Evolutionary conservation across 306 rosid genomes (phyloP).

Genomic region (Lathyrus tuberosus): DNA sequence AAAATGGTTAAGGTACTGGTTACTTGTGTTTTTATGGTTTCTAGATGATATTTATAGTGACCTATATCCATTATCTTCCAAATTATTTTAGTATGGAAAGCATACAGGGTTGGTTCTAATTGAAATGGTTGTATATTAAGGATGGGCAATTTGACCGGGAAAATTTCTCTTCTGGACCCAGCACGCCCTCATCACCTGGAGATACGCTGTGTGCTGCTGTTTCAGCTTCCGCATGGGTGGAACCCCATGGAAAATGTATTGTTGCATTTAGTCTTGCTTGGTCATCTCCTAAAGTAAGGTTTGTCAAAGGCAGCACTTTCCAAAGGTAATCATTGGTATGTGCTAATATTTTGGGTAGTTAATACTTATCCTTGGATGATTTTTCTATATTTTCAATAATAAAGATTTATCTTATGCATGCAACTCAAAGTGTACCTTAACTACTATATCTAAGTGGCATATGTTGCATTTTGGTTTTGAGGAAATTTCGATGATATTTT

Average conservation of each 20-base stretch:
- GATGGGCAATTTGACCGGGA: constrained; percentile 90
- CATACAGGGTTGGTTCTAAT: too few relatives aligned
- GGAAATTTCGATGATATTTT: too few relatives aligned
- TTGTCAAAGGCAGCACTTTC: constrained; percentile 83
- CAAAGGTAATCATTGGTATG: constrained; percentile 61
- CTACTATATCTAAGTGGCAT: too few relatives aligned
- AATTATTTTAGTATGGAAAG: too few relatives aligned
- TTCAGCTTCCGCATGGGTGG: constrained; percentile 96
- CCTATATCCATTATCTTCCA: too few relatives aligned
- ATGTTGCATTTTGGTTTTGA: too few relatives aligned
- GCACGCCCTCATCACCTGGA: constrained; percentile 87
- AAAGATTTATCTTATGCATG: too few relatives aligned
- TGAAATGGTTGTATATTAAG: constrained; percentile 48
- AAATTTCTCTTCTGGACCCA: constrained; percentile 78
- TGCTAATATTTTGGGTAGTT: constrained; percentile 17
- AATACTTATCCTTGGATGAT: constrained; percentile 35
- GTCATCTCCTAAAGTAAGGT: constrained; percentile 96
- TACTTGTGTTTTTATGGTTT: too few relatives aligned
- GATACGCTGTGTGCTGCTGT: constrained; percentile 96
- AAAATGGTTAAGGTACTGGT: too few relatives aligned
- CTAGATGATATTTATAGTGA: too few relatives aligned
- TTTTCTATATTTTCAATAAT: too few relatives aligned
- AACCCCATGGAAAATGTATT: constrained; percentile 97
- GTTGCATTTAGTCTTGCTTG: constrained; percentile 91
- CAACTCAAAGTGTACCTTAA: too few relatives aligned